Evolutionary conservation across 2,329 filamentous ascomycete genomes (phyloP), one percentile per base, ranked within the genome.

Genomic region (Aurifilum marmelostoma): DNA sequence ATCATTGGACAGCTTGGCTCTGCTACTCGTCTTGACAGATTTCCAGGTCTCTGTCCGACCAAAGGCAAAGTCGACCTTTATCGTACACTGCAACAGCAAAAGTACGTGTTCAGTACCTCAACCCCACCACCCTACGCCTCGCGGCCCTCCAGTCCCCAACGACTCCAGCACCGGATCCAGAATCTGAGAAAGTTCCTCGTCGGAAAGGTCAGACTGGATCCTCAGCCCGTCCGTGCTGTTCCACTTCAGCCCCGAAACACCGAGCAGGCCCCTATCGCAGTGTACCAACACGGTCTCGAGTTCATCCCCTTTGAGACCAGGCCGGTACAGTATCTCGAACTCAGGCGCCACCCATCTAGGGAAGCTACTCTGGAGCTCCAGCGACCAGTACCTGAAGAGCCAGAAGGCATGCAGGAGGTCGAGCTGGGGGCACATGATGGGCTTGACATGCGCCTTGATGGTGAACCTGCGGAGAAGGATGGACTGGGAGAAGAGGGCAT

Each of bases 311-410:
- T 47, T 16, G 24, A 47, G 39, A n/a, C 24, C 27, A 32, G 41
- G 39, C 3, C 47, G 37, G 41, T 47, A 63, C 27, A 63, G 4
- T 2, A 63, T 41, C 27, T 41, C 61, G 12, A 63, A 24, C 60
- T 50, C 60, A n/a, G 60, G 60, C 37, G 12, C 60, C 21, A 47
- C 18, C 60, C 60, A 61, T 3, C n/a, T 39, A 7, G 39, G 24
- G 18, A 12, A 24, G 29, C 37, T 24, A 24, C 11, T 8, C n/a
- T 41, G 32, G n/a, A 6, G 3, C 34, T 63, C 60, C 37, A 63
- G 12, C 39, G 60, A 39, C 60, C 60, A 63, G 60, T 47, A 47
- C 24, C 60, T 14, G 39, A 63, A 63, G 39, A 41, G n/a, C 60
- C 60, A 63, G 39, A 63, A 29, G 1, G 39, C 39, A 24, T 43